Evolutionary conservation across 108 stramenopile genomes (phyloP).

Genomic region (Discostella stelligeroides): DNA sequence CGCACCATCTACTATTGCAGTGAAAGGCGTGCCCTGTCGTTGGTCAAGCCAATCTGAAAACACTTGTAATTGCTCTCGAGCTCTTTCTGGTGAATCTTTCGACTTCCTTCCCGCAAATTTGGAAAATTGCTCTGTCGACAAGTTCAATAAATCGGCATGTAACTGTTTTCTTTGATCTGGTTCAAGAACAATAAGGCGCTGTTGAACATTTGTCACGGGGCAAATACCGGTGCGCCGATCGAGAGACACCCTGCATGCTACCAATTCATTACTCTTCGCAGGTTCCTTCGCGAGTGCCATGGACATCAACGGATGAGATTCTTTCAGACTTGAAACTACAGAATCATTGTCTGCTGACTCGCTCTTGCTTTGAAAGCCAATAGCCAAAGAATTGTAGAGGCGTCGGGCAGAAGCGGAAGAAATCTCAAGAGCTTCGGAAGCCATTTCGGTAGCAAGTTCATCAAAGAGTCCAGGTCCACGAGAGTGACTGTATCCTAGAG

Average conservation of each 20-base stretch:
- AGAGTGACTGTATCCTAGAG: constrained; percentile 49
- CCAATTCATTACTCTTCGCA: constrained; percentile 58
- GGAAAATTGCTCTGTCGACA: constrained; percentile 51
- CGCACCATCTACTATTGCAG: constrained; percentile 72
- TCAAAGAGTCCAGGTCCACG: constrained; percentile 73
- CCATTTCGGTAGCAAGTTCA: constrained; percentile 72
- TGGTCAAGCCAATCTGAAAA: constrained; percentile 75
- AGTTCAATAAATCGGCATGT: constrained; percentile 48
- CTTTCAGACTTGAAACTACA: constrained; percentile 43
- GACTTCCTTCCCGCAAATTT: constrained; percentile 47
- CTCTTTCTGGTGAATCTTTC: constrained; percentile 28
- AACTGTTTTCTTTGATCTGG: constrained; percentile 61
- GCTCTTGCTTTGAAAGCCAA: constrained; percentile 46
- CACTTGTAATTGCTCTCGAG: constrained; percentile 44
- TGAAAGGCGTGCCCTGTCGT: constrained; percentile 77
- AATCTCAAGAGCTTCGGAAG: constrained; percentile 73
- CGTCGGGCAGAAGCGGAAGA: constrained; percentile 70
- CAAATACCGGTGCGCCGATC: constrained; percentile 66
- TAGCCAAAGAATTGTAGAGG: constrained; percentile 70
- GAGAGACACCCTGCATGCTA: constrained; percentile 61
- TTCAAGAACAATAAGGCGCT: constrained; percentile 69
- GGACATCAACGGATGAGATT: constrained; percentile 58
- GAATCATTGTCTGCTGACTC: neutral
- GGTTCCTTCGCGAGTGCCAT: constrained; percentile 45
- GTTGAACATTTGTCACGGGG: constrained; percentile 61